These are phyloP conservation scores for Leccinellum luteum DNA, from an alignment of 768 basidiomycete species.

Conservation along the genomic window DNA sequence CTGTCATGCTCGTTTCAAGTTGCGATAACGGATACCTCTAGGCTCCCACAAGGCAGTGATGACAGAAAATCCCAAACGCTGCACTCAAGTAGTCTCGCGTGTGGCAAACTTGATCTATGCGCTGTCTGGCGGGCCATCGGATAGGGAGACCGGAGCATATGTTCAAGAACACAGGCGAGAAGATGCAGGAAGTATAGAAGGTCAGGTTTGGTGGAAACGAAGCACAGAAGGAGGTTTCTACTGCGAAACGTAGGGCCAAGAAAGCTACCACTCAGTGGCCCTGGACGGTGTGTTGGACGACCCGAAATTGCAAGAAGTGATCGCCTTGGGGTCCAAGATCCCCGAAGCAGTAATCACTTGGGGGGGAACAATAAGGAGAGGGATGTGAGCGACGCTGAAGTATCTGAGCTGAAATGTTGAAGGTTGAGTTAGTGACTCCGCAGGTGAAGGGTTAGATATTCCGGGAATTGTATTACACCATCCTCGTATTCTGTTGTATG, in stretches of 20 bases:
- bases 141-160: conserved; percentile 68
- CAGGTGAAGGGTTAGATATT: conserved; percentile 10
- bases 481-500: background rate
- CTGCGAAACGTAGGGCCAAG: conserved; percentile 50
- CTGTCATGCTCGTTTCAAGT: conserved; percentile 83
- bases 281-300: conserved; percentile 39
- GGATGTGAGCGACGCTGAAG: conserved; percentile 40
- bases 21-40: conserved; percentile 95
- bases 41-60: conserved; percentile 85
- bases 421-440: conserved; percentile 44
- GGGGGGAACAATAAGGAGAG: conserved; percentile 54
- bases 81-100: conserved; percentile 85
- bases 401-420: conserved; percentile 62
- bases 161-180: conserved; percentile 93
- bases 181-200: conserved; percentile 80
- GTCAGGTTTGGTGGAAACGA: conserved; percentile 70
- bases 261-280: conserved; percentile 46
- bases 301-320: conserved; percentile 69
- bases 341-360: conserved; percentile 65
- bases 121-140: too few relatives aligned
- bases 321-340: conserved; percentile 72
- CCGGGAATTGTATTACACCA: background rate
- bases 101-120: conserved; percentile 78
- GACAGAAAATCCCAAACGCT: conserved; percentile 74
- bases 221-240: conserved; percentile 43